Evolutionary conservation across 2,329 filamentous ascomycete species (phyloP).

Genomic region (Pseudogymnoascus pannorum): DNA sequence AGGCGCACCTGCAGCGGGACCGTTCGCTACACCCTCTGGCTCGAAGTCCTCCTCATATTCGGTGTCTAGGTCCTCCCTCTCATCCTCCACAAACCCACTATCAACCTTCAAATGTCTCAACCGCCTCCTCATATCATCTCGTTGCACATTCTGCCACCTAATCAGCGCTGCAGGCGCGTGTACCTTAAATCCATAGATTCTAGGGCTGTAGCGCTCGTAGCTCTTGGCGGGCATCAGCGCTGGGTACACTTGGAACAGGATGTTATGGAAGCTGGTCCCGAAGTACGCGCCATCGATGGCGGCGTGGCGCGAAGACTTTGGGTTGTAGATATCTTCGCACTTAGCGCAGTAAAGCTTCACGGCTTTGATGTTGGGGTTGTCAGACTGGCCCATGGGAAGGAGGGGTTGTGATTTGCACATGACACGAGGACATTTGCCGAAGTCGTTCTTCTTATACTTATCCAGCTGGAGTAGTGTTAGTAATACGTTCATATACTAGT

Average conservation of each 20-base stretch:
- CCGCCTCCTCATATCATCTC: slow-evolving; percentile 74
- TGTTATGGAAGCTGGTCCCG: slow-evolving; percentile 96
- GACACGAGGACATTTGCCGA: slow-evolving; percentile 95
- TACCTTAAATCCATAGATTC: slow-evolving; percentile 91
- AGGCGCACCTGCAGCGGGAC: neutral
- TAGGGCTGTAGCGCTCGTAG: slow-evolving; percentile 76
- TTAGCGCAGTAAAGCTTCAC: slow-evolving; percentile 96
- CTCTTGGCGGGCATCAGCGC: slow-evolving; percentile 81
- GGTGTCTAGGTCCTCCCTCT: slow-evolving; percentile 21
- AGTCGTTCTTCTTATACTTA: slow-evolving; percentile 97
- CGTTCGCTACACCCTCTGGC: neutral
- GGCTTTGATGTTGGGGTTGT: slow-evolving; percentile 77
- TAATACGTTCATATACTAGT: neutral
- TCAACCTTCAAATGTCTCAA: slow-evolving; percentile 67
- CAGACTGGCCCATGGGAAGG: slow-evolving; percentile 88
- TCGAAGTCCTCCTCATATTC: slow-evolving; percentile 3
- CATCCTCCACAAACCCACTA: slow-evolving; percentile 68
- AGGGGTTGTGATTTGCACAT: slow-evolving; percentile 90
- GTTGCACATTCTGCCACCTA: slow-evolving; percentile 79
- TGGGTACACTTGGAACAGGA: slow-evolving; percentile 97
- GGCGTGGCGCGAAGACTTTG: slow-evolving; percentile 92
- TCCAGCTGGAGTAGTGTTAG: slow-evolving; percentile 61
- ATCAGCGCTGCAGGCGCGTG: slow-evolving; percentile 82
- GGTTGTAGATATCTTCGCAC: slow-evolving; percentile 98
- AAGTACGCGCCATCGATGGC: slow-evolving; percentile 97